Evolutionary conservation across 805 yeast species (phyloP), one percentile per base, ranked within the genome.

Genomic region (Cyberlindnera amylophila): DNA sequence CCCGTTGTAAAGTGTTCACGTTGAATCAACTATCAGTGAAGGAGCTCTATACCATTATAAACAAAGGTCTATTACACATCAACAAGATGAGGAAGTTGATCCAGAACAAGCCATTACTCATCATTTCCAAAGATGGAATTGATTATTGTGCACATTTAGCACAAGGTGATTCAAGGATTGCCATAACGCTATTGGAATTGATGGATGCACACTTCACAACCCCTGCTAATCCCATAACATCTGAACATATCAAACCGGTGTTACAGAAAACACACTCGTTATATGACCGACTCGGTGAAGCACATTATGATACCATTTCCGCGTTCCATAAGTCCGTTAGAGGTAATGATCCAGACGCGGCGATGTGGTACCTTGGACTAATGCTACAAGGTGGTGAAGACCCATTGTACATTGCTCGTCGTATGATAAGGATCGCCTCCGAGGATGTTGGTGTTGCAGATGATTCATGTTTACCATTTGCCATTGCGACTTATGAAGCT

Each of bases 361-460:
- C 98, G 0, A 65, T 93, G 46, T 90, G 81, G 60, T 93, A 93
- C 57, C 65, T 93, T 16, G 91, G 82, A 0, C 72, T 89, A 36
- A 93, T 93, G 99, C 69, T 93, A 1, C 74, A 78, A 50, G 95
- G 96, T 3, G 99, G 99, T 0, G 99, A 95, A 59, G 95, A 86
- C 56, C 97, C 97, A 0, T 63, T 88, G 18, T 93, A 84, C 54
- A 80, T 93, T 11, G 89, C 93, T 0, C 70, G 99, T 33, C 68
- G 99, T 51, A 85, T 93, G 95, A 82, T 93, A 4, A 72, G 96
- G 4, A 93, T 93, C 16, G 98, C 99, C 0, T 82, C 93, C 57
- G 99, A 93, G 59, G 99, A 93, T 60, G 70, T 93, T 21, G 99
- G 99, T 0, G 65, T 86, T 2, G 69, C 85, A 4, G 98, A 93